Conservation (phyloP, 768 basidiomycete species). For the Lactifluus hygrophoroides region DNA sequence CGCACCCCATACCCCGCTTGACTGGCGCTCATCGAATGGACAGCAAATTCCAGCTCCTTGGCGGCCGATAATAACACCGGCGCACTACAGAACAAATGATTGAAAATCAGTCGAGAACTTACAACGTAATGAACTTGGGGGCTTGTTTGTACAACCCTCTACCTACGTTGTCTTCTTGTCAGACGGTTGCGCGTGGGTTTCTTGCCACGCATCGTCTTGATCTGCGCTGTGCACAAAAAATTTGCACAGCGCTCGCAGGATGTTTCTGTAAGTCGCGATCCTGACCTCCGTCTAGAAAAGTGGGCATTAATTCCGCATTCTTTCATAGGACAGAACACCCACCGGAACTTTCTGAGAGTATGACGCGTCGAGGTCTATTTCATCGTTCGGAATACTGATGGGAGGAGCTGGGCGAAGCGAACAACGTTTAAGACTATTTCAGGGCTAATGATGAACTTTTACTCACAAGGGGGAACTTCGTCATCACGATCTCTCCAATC, state of each 20-base stretch:
- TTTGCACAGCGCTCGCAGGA: constrained; percentile 35
- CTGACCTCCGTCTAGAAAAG: constrained; percentile 9
- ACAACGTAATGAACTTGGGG: neutral
- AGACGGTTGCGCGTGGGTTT: constrained; percentile 20
- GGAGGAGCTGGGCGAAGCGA: neutral
- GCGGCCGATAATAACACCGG: constrained; percentile 36
- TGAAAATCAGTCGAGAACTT: neutral
- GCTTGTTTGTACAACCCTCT: neutral
- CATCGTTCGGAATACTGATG: constrained; percentile 25
- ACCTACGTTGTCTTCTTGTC: constrained; percentile 22
- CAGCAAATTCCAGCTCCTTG: constrained; percentile 39
- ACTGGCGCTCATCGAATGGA: constrained; percentile 43
- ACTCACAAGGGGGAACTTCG: constrained; percentile 26
- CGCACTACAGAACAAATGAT: constrained; percentile 28
- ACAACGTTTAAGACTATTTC: neutral
- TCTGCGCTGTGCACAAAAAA: constrained; percentile 27
- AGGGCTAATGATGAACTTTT: constrained; percentile 11
- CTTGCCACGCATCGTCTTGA: constrained; percentile 27
- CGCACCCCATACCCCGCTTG: constrained; percentile 38
- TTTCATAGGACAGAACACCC: neutral
- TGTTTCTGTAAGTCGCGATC: constrained; percentile 28
- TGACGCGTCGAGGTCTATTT: constrained; percentile 32
- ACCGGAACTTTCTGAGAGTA: constrained; percentile 40
- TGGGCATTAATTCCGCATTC: neutral
- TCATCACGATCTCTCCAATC: constrained; percentile 13